A percentile compares a stretch with the other conserved stretches of the same genome.
These are phyloP conservation scores for Pichia sp. DNA, from an alignment of 1,139 yeast species.

Conservation along the genomic window DNA sequence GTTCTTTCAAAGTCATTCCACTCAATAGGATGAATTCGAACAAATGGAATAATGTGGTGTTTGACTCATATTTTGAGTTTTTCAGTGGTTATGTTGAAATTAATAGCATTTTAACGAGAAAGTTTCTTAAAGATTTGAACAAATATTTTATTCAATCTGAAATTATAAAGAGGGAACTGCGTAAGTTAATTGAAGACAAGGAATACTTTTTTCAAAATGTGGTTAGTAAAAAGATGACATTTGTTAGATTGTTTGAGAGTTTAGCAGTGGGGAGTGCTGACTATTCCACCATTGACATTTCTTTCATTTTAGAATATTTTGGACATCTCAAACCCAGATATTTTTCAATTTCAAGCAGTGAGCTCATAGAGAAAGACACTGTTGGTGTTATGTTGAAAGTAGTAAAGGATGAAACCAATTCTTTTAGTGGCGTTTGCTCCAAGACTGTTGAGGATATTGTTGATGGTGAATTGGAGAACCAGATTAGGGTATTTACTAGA, in stretches of 20 bases:
- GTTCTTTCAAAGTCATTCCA: slow-evolving; percentile 5
- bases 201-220: slow-evolving; percentile 56
- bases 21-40: slow-evolving; percentile 11
- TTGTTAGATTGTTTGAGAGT: slow-evolving; percentile 62
- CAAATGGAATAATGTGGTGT: slow-evolving; percentile 1
- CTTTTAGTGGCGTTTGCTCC: slow-evolving; percentile 75
- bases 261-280: slow-evolving; percentile 44
- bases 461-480: slow-evolving; percentile 43
- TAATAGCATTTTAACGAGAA: slow-evolving; percentile 86
- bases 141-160: slow-evolving; percentile 64
- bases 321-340: slow-evolving; percentile 86
- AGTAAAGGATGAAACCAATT: slow-evolving; percentile 45
- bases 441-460: slow-evolving; percentile 71
- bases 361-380: background rate
- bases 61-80: slow-evolving; percentile 60
- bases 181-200: slow-evolving; percentile 56
- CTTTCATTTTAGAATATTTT: slow-evolving; percentile 71
- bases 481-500: slow-evolving; percentile 79
- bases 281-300: slow-evolving; percentile 76
- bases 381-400: slow-evolving; percentile 65
- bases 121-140: slow-evolving; percentile 60
- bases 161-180: slow-evolving; percentile 43
- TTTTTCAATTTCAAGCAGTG: slow-evolving; percentile 67
- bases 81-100: slow-evolving; percentile 83
- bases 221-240: slow-evolving; percentile 49